Percentiles rank a stretch among this genome's conserved stretches.
Evolutionary conservation across 495 filamentous ascomycete species (phyloP).

Genomic region (Usnea hakonensis): DNA sequence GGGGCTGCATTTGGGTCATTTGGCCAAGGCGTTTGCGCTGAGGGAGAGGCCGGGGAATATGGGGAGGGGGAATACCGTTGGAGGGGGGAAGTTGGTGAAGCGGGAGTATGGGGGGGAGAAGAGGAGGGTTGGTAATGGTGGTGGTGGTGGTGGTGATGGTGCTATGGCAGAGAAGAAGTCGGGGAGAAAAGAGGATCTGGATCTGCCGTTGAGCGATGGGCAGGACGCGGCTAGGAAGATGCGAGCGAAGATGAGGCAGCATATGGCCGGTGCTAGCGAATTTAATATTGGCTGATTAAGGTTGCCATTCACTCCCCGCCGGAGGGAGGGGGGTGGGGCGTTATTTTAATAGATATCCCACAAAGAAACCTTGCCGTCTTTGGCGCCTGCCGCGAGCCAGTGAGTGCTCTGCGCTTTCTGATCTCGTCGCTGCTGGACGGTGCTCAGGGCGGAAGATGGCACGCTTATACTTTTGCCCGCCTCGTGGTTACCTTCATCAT

Average conservation of each 20-base stretch:
- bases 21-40: slow-evolving; percentile 86
- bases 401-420: slow-evolving; percentile 62
- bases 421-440: slow-evolving; percentile 55
- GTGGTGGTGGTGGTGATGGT: not conserved
- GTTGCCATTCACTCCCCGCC: too few relatives aligned
- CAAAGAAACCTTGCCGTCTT: slow-evolving; percentile 91
- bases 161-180: slow-evolving; percentile 15
- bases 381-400: slow-evolving; percentile 86
- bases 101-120: slow-evolving; percentile 29
- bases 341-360: slow-evolving; percentile 90
- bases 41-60: slow-evolving; percentile 84
- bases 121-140: slow-evolving; percentile 28
- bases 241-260: slow-evolving; percentile 70
- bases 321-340: too few relatives aligned
- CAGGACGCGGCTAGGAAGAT: slow-evolving; percentile 66
- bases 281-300: slow-evolving; percentile 75
- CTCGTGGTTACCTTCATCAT: not conserved
- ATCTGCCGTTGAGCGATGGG: slow-evolving; percentile 37
- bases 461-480: not conserved
- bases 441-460: not conserved
- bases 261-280: slow-evolving; percentile 67
- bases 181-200: slow-evolving; percentile 32
- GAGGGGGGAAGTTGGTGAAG: slow-evolving; percentile 39
- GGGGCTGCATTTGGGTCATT: slow-evolving; percentile 79
- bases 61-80: slow-evolving; percentile 36